A percentile compares a stretch with the other conserved stretches of the same genome.
Conservation (phyloP, 805 yeast genomes). For the Peterozyma xylosa region DNA sequence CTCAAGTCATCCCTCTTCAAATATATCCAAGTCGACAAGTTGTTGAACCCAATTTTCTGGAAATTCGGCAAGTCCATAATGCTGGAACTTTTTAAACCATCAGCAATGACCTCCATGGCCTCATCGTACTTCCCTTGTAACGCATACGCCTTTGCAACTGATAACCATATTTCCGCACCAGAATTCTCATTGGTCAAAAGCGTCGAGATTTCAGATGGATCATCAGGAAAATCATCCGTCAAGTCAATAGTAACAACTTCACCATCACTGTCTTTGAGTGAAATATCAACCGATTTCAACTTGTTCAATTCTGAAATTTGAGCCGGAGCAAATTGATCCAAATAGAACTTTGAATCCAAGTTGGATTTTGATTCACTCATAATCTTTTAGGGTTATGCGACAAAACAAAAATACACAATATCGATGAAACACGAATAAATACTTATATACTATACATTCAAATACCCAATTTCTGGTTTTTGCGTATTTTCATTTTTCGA, state of each 20-base stretch:
- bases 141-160: slow-evolving; percentile 76
- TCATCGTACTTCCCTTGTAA: slow-evolving; percentile 49
- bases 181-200: slow-evolving; percentile 78
- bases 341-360: background rate
- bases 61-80: slow-evolving; percentile 24
- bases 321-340: background rate
- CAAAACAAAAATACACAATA: too few species aligned
- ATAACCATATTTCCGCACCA: slow-evolving; percentile 72
- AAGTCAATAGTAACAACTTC: slow-evolving; percentile 78
- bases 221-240: slow-evolving; percentile 80
- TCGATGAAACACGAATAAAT: too few species aligned
- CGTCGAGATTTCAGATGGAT: slow-evolving; percentile 67
- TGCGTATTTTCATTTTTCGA: too few species aligned
- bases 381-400: too few species aligned
- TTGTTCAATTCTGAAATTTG: slow-evolving; percentile 11
- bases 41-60: slow-evolving; percentile 46
- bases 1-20: slow-evolving; percentile 22
- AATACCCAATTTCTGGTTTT: too few species aligned
- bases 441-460: too few species aligned
- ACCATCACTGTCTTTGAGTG: slow-evolving; percentile 69
- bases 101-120: slow-evolving; percentile 54
- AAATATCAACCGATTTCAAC: slow-evolving; percentile 48
- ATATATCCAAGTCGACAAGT: slow-evolving; percentile 69
- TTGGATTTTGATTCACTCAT: too few species aligned
- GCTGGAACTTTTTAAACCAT: slow-evolving; percentile 41